These are phyloP conservation scores for Amylostereum areolatum DNA, from an alignment of 1,284 basidiomycete genomes.

Conservation along the genomic window DNA sequence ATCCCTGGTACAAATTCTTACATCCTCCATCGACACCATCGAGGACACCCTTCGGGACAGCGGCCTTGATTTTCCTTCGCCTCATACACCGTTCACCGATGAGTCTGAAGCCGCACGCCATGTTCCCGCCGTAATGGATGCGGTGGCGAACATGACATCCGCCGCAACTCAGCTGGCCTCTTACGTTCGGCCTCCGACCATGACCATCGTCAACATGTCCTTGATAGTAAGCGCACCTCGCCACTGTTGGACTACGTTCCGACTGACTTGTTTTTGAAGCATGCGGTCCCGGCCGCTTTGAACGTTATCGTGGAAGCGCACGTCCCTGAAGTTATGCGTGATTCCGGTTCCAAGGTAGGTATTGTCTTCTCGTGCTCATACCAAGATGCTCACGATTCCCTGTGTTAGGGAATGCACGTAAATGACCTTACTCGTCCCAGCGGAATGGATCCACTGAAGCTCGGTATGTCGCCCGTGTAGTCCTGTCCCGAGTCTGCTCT, in stretches of 20 bases:
- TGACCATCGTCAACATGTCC: neutral
- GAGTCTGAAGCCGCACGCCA: conserved; percentile 24
- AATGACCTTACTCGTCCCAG: conserved; percentile 26
- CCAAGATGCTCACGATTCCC: no score
- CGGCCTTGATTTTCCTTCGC: neutral
- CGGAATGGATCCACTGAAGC: conserved; percentile 23
- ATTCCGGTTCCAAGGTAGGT: neutral
- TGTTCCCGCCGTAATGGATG: conserved; percentile 22
- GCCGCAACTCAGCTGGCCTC: conserved; percentile 32
- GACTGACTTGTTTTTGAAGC: conserved; percentile 4
- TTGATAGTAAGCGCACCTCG: conserved; percentile 23
- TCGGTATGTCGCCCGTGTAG: conserved; percentile 19
- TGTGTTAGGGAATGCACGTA: conserved; percentile 24
- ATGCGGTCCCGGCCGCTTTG: neutral
- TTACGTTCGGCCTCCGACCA: conserved; percentile 2
- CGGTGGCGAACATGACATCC: conserved; percentile 26
- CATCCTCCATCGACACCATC: neutral
- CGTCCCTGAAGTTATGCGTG: neutral
- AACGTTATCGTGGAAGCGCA: neutral
- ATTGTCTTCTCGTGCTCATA: no score
- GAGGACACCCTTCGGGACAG: no score
- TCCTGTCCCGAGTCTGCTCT: no score
- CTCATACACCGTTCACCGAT: neutral
- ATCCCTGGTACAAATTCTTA: neutral
- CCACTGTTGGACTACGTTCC: conserved; percentile 18